A percentile compares a stretch with the other conserved stretches of the same genome.
phyloP scores from a whole-genome alignment of 2,329 filamentous ascomycete species.

The Paracoccidioides lutzii region DNA sequence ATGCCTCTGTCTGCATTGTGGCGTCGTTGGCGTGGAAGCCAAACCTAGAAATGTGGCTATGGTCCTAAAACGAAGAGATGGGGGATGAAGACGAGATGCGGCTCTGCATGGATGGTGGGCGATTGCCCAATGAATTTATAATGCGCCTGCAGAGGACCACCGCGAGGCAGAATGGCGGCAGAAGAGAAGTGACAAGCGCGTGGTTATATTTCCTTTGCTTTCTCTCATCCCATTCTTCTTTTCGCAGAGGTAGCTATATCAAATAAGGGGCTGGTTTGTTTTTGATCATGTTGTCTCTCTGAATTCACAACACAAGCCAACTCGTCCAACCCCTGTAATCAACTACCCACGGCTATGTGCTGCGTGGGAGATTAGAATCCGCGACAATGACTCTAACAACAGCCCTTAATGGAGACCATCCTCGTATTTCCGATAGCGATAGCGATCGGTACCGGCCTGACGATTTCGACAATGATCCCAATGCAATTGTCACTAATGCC shows the following conservation, averaged over 20 bases:
- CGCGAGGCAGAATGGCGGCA: background rate
- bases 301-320: background rate
- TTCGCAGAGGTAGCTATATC: background rate
- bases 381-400: background rate
- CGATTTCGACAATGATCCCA: background rate
- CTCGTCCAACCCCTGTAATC: background rate
- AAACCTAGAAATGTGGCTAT: background rate
- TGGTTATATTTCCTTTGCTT: background rate
- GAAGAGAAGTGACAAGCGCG: background rate
- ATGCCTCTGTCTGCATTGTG: background rate
- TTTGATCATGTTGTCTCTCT: background rate
- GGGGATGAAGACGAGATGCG: background rate
- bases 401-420: background rate
- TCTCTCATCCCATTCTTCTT: background rate
- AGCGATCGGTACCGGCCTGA: background rate
- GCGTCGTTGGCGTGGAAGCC: background rate
- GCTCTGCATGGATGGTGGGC: background rate
- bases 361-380: background rate
- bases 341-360: background rate
- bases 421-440: constrained; percentile 4
- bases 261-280: background rate
- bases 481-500: constrained; percentile 6
- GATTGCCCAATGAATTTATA: background rate
- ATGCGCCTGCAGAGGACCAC: background rate
- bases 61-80: background rate